Percentiles rank a stretch among this genome's conserved stretches.
Evolutionary conservation across 163 green algal species (phyloP).

Genomic region (Dunaliella salina): DNA sequence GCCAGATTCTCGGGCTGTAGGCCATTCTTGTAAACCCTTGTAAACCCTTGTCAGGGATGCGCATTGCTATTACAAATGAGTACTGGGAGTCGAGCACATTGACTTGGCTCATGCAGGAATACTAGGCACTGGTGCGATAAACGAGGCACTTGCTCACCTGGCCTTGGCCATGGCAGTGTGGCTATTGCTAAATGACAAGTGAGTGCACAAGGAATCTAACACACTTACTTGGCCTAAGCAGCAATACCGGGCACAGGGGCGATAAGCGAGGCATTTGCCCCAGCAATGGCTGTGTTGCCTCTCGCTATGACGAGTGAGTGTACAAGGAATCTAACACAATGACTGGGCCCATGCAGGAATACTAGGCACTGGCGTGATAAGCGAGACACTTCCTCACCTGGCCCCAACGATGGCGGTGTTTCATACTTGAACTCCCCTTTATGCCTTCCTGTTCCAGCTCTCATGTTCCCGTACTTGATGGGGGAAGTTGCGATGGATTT

Average conservation of each 20-base stretch:
- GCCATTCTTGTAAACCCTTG: too few relatives aligned
- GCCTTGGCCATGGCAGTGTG: background rate
- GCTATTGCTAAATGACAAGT: too few relatives aligned
- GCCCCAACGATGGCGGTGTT: background rate
- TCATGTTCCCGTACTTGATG: slow-evolving; percentile 1
- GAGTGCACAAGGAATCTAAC: background rate
- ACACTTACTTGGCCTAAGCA: background rate
- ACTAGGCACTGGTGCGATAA: too few relatives aligned
- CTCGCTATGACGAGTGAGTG: background rate
- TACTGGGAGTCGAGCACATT: background rate
- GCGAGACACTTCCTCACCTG: background rate
- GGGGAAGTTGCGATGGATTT: background rate
- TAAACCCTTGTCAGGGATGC: too few relatives aligned
- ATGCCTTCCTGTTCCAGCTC: background rate
- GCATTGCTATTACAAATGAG: background rate
- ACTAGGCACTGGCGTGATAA: too few relatives aligned
- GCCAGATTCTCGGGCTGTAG: too few relatives aligned
- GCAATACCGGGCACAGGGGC: background rate
- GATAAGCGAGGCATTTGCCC: background rate
- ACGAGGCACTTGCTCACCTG: too few relatives aligned
- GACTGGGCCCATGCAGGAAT: too few relatives aligned
- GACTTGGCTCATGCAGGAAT: too few relatives aligned
- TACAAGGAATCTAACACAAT: background rate
- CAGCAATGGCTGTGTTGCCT: background rate
- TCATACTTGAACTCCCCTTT: background rate